Evolutionary conservation across 2,329 filamentous ascomycete species (phyloP).

Genomic region (Gnomoniopsis smithogilvyi): DNA sequence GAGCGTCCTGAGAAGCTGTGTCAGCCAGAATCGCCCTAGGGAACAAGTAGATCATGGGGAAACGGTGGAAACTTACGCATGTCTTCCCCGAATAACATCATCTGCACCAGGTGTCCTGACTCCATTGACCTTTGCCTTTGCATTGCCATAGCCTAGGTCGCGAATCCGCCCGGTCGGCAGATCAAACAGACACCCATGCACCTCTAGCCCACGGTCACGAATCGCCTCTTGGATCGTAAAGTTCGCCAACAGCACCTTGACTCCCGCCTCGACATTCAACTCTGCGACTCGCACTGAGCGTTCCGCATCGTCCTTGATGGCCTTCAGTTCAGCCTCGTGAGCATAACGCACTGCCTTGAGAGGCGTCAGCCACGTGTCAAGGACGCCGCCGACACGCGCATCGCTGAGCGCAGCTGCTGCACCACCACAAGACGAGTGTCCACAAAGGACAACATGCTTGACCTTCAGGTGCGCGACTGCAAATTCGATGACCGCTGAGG

Average conservation of each 20-base stretch:
- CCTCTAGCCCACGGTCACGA: constrained; percentile 63
- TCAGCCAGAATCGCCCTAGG: no score
- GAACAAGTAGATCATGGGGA: constrained; percentile 28
- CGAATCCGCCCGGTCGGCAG: constrained; percentile 45
- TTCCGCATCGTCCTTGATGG: constrained; percentile 50
- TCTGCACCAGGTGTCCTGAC: constrained; percentile 15
- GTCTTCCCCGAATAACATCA: constrained; percentile 43
- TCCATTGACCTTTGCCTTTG: constrained; percentile 19
- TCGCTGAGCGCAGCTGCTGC: constrained; percentile 55
- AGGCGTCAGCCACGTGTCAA: constrained; percentile 54
- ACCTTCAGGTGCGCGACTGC: constrained; percentile 71
- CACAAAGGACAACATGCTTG: constrained; percentile 67
- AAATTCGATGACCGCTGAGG: constrained; percentile 73
- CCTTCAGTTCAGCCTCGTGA: constrained; percentile 53
- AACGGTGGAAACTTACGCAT: constrained; percentile 41
- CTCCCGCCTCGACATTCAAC: constrained; percentile 69
- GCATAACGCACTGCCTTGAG: constrained; percentile 40
- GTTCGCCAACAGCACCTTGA: constrained; percentile 67
- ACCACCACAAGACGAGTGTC: constrained; percentile 67
- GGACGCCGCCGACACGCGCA: constrained; percentile 46
- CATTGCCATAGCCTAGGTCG: constrained; percentile 45
- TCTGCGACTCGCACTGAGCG: constrained; percentile 65
- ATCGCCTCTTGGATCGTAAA: constrained; percentile 68
- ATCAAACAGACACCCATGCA: constrained; percentile 79
- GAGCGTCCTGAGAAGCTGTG: background rate